Conservation (phyloP, 352 stramenopile genomes). For the Globisporangium carolinianum region DNA sequence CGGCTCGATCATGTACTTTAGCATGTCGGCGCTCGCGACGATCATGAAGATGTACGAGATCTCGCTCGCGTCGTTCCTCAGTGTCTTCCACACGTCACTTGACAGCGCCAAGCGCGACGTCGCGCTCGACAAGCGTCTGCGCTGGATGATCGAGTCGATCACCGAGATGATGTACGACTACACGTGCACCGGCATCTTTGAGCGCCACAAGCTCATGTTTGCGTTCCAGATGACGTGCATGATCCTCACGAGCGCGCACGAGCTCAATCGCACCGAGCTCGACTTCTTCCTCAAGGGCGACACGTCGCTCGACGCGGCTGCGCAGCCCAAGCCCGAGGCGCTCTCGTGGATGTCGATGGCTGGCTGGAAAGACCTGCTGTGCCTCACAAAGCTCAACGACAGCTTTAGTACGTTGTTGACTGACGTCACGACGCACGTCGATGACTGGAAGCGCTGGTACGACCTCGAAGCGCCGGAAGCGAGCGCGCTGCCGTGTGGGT, state of each 20-base stretch:
- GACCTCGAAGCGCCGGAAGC: conserved; percentile 90
- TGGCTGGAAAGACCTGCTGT: conserved; percentile 92
- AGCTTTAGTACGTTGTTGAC: conserved; percentile 46
- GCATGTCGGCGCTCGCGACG: conserved; percentile 85
- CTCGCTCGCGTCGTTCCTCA: conserved; percentile 89
- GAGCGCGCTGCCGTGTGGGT: conserved; percentile 73
- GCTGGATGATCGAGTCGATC: conserved; percentile 87
- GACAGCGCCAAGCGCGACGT: conserved; percentile 89
- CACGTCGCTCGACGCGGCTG: conserved; percentile 83
- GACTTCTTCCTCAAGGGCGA: conserved; percentile 96
- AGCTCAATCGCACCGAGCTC: conserved; percentile 83
- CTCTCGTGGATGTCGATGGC: conserved; percentile 81
- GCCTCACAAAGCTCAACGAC: conserved; percentile 63
- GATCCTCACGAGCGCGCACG: conserved; percentile 84
- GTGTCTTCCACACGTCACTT: conserved; percentile 88
- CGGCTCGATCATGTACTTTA: conserved; percentile 94
- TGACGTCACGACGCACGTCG: conserved; percentile 41
- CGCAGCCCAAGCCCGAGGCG: conserved; percentile 58
- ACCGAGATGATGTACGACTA: conserved; percentile 95
- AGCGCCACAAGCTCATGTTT: conserved; percentile 97
- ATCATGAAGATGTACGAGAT: conserved; percentile 97
- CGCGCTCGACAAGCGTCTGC: conserved; percentile 84
- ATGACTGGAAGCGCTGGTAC: conserved; percentile 92
- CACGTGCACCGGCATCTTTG: conserved; percentile 95
- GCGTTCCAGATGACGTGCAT: conserved; percentile 96